Evolutionary conservation across 176 grass and related monocot species (phyloP), one percentile per base, ranked within the genome.

Genomic region (Neostapfia colusana): DNA sequence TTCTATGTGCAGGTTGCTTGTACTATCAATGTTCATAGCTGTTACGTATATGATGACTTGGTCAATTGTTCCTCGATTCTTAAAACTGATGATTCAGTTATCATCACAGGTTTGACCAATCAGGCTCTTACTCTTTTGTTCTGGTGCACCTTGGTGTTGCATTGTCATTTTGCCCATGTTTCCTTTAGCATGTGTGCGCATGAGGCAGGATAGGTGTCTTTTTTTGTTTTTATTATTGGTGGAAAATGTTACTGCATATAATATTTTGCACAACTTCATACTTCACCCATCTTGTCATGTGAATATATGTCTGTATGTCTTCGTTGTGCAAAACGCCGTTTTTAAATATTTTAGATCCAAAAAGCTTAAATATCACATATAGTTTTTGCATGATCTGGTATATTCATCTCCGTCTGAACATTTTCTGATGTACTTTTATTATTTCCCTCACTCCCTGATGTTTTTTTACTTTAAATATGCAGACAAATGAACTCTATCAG

Each of bases 401-500:
- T 69, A 37, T 36, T 44, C n/a, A 53, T 73, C 63, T 77, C 46
- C 56, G 64, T 48, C 12, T 75, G 1, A 61, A 45, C 48, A 59
- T 35, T 56, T 69, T 61, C 18, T 31, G 42, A 27, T 83, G 70
- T 50, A 65, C 17, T 69, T 73, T 57, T 73, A 61, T 4, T 63
- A 4, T 21, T 67, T 71, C 26, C 8, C 24, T 61, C 43, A 73
- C 53, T 85, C 56, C 21, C 51, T 78, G 63, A 81, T 48, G 0
- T 75, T 55, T 77, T 65, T 75, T 72, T n/a, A n/a, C 64, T 51
- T 18, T 65, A 72, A 81, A 82, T 80, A 42, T 92, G 77, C 87
- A 99, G 96, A 99, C 96, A 74, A 95, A 99, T 85, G 96, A 99
- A 81, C 87, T 99, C 41, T 99, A 99, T 80, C 96, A 99, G 71